Evolutionary conservation across 116 monocot genomes (phyloP), one percentile per base, ranked within the genome.

Genomic region (Iris pallida): DNA sequence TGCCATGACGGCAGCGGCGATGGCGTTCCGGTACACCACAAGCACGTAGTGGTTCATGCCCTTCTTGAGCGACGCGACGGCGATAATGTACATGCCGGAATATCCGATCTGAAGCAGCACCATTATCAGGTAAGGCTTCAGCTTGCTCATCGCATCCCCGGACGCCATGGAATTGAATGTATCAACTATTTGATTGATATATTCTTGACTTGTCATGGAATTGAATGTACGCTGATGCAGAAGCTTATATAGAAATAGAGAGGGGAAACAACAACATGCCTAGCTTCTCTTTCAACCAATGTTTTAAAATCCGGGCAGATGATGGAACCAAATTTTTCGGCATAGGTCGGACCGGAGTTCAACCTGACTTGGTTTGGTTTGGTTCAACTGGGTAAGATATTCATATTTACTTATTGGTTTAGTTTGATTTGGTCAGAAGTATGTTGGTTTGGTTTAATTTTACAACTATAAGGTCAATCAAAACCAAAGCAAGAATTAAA

Each of bases 1-100:
- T 10, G 70, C 70, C 14, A 70, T 48, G 45, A 59, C 46, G 8
- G 7, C 59, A 45, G 30, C 11, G 14, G 59, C 70, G 0, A 44
- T 47, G 20, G 55, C 20, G 55, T 70, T 70, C 6, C 70, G 57
- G 10, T 70, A 70, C n/a, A 70, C 70, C 14, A 70, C 70, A 3
- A 70, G 59, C 57, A 70, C 59, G 47, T 59, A 70, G 11, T 70
- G 70, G 19, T 70, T 70, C 70, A 70, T 70, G 20, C 70, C 70
- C 30, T 57, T n/a, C 59, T 70, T 70, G n/a, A 70, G 70, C 8
- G 70, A 58, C 20, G 70, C 59, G 4, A 59, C 48, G 1, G 70
- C 43, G 17, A 70, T 70, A 6, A 59, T 6, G 59, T 59, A 70
- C 70, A 70, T 70, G 12, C 57, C 70, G 0, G 70, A 16, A 59